Evolutionary conservation across 495 filamentous ascomycete genomes (phyloP), one percentile per base, ranked within the genome.

Genomic region (Hypoxylon crocopeplum): DNA sequence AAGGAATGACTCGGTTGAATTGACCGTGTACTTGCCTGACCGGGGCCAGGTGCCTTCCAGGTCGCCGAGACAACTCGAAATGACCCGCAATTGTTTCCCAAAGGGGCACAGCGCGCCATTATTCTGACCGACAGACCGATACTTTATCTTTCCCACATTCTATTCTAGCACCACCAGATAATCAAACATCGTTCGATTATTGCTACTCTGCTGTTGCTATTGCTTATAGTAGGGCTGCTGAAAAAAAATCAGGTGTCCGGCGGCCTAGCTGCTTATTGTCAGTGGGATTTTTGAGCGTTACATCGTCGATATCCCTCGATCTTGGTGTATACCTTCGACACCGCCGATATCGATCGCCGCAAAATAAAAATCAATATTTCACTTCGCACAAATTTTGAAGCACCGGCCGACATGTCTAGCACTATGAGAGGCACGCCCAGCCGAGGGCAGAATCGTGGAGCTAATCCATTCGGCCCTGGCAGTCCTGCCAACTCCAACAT

Each of bases 401-500:
- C 27, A 32, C 25, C 36, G 38, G 11, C 37, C 44, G 50, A 37
- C 3, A 65, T 70, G 68, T 70, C 68, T 11, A 72, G 73, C 29
- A 81, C 79, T 22, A 62, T 80, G 68, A 76, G 87, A 73, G 84
- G 84, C 32, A 87, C 86, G n/a, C 86, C 87, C 42, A 76, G 62
- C 53, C 80, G 84, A 37, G 74, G 73, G 48, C 82, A 86, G 60
- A 75, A 82, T 50, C 82, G 91, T 73, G 86, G 84, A 52, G 82
- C 82, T 63, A 77, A 86, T 56, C 88, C 88, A 58, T 92, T 91
- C 68, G 51, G 54, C 10, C 77, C 79, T 59, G 84, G 82, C 70
- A 89, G 82, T 73, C 84, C 90, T 27, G 66, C 71, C 34, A 70
- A 78, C 45, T 94, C 90, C 24, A 85, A 80, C 70, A 97, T 97